phyloP scores from a whole-genome alignment of 192 early-diverging fungal genomes.

The Backusella morwellensis region DNA sequence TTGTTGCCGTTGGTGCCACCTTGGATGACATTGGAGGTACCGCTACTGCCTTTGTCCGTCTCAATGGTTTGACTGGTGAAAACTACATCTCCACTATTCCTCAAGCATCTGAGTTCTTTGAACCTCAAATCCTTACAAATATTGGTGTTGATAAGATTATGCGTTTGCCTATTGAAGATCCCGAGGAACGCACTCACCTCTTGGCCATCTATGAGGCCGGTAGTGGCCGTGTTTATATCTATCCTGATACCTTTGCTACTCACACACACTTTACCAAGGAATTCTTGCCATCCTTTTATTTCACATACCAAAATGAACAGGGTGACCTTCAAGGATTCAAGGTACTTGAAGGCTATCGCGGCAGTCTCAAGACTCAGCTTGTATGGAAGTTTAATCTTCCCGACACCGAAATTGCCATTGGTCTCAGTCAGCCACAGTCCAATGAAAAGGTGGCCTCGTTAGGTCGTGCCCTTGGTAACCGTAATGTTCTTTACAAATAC shows the following conservation, averaged over 20 bases:
- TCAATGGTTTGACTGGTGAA: constrained; percentile 69
- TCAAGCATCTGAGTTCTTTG: constrained; percentile 35
- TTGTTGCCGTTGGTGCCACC: constrained; percentile 59
- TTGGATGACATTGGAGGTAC: constrained; percentile 35
- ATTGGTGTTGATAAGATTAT: constrained; percentile 44
- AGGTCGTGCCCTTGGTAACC: constrained; percentile 92
- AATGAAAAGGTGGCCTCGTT: constrained; percentile 76
- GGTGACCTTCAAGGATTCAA: constrained; percentile 56
- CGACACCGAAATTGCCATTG: constrained; percentile 39
- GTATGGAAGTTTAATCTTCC: constrained; percentile 61
- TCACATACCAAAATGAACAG: constrained; percentile 55
- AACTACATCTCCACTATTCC: constrained; percentile 38
- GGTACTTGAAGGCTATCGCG: constrained; percentile 45
- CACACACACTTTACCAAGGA: constrained; percentile 48
- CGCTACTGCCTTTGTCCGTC: constrained; percentile 41
- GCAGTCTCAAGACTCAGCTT: constrained; percentile 40
- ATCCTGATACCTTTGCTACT: constrained; percentile 60
- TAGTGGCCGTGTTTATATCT: constrained; percentile 48
- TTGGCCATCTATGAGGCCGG: constrained; percentile 50
- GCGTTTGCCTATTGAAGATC: constrained; percentile 63
- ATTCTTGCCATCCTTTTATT: constrained; percentile 60
- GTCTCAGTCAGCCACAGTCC: constrained; percentile 5
- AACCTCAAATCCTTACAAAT: constrained; percentile 36
- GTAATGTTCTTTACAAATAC: constrained; percentile 98
- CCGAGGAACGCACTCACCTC: constrained; percentile 56